phyloP scores from a whole-genome alignment of 1,284 basidiomycete species.

The Phellinidium pouzarii region DNA sequence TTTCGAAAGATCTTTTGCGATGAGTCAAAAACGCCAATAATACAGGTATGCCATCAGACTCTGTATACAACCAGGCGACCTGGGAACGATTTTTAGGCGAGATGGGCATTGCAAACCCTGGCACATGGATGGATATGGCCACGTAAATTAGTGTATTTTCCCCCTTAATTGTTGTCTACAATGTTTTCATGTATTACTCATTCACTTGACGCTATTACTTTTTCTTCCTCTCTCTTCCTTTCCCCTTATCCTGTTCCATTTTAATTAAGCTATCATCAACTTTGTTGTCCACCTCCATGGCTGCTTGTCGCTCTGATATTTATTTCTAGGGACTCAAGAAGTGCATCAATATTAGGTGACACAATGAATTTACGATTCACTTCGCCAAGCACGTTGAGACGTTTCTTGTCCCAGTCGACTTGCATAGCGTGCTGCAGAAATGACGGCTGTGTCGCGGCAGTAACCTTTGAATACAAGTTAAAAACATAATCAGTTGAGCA shows the following conservation, averaged over 20 bases:
- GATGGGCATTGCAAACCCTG: neutral
- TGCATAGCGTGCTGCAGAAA: conserved; percentile 87
- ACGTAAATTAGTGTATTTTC: neutral
- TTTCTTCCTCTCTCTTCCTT: neutral
- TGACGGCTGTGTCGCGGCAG: conserved; percentile 77
- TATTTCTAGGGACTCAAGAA: conserved; percentile 65
- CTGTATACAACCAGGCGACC: neutral
- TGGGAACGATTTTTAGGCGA: conserved; percentile 9
- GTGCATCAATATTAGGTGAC: conserved; percentile 76
- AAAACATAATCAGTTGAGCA: conserved; percentile 9
- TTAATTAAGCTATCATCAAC: conserved; percentile 39
- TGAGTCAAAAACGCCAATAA: neutral
- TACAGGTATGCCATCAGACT: too few species aligned
- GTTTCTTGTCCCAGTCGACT: conserved; percentile 55
- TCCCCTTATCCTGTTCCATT: conserved; percentile 35
- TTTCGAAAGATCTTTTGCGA: neutral
- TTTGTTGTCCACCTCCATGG: conserved; percentile 36
- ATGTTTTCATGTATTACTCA: neutral
- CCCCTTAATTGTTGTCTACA: neutral
- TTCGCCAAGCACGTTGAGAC: conserved; percentile 73
- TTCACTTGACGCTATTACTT: neutral
- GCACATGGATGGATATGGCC: neutral
- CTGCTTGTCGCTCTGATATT: conserved; percentile 36
- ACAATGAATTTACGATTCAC: conserved; percentile 82
- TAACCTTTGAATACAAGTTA: conserved; percentile 50